These are phyloP conservation scores for Trichocladium antarcticum DNA, from an alignment of 495 filamentous ascomycete genomes.

Conservation along the genomic window DNA sequence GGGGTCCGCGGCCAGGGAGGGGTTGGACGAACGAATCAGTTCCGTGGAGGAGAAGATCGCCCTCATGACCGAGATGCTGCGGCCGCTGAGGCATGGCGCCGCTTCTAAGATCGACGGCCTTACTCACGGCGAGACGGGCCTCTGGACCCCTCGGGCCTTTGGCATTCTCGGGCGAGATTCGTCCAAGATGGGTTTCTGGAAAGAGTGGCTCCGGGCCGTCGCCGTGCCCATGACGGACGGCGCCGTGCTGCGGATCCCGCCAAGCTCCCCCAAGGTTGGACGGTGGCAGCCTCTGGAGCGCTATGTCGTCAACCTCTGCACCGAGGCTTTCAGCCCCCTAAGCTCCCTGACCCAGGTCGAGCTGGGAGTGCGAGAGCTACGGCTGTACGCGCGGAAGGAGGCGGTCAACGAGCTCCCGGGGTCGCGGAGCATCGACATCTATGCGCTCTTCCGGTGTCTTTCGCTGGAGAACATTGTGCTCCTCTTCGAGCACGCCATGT, in stretches of 20 bases:
- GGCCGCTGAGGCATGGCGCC: slow-evolving; percentile 85
- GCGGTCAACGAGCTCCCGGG: slow-evolving; percentile 89
- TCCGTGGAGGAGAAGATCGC: slow-evolving; percentile 93
- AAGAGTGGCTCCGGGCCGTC: slow-evolving; percentile 91
- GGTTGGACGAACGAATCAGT: slow-evolving; percentile 86
- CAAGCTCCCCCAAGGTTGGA: slow-evolving; percentile 84
- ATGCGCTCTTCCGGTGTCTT: slow-evolving; percentile 79
- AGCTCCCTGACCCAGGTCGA: slow-evolving; percentile 94
- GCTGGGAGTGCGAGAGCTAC: slow-evolving; percentile 76
- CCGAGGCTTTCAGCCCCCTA: slow-evolving; percentile 83
- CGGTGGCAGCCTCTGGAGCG: slow-evolving; percentile 93
- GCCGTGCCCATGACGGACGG: slow-evolving; percentile 92
- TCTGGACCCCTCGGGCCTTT: slow-evolving; percentile 93
- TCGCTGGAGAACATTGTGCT: slow-evolving; percentile 85
- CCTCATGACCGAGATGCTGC: slow-evolving; percentile 88
- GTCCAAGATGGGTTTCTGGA: slow-evolving; percentile 87
- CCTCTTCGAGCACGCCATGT: slow-evolving; percentile 84
- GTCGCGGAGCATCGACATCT: slow-evolving; percentile 83
- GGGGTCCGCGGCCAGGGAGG: slow-evolving; percentile 68
- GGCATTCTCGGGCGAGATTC: slow-evolving; percentile 82
- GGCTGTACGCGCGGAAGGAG: slow-evolving; percentile 85
- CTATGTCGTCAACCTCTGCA: slow-evolving; percentile 96
- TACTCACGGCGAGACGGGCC: slow-evolving; percentile 88
- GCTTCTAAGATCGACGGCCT: slow-evolving; percentile 95
- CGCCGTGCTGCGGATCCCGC: slow-evolving; percentile 65